phyloP scores from a whole-genome alignment of 306 rosid genomes.

The Astragalus membranaceus region DNA sequence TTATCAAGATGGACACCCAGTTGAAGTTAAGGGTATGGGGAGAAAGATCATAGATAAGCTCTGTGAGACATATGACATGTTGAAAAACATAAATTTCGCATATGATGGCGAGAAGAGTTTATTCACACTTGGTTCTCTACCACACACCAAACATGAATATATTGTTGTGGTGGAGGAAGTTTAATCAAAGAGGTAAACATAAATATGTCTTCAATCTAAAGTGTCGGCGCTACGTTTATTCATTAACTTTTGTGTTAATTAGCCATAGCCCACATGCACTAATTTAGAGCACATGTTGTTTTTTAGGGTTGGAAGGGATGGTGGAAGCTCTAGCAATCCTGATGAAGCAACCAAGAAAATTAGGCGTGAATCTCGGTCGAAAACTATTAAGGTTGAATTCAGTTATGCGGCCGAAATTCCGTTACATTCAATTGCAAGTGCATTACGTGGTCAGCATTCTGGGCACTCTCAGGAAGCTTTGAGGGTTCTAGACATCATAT shows the following conservation, averaged over 20 bases:
- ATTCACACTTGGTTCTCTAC: slow-evolving; percentile 25
- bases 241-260: no score
- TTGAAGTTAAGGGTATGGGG: slow-evolving; percentile 30
- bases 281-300: no score
- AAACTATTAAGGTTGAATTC: slow-evolving; percentile 20
- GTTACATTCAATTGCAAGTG: slow-evolving; percentile 29
- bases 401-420: slow-evolving; percentile 30
- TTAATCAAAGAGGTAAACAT: slow-evolving; percentile 24
- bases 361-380: slow-evolving; percentile 21
- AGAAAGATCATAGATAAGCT: slow-evolving; percentile 31
- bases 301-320: no score
- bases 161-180: slow-evolving; percentile 25
- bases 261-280: no score
- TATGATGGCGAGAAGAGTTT: slow-evolving; percentile 40
- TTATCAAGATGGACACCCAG: slow-evolving; percentile 27
- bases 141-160: slow-evolving; percentile 6
- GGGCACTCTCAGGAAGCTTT: slow-evolving; percentile 28
- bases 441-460: slow-evolving; percentile 28
- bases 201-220: no score
- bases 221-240: no score
- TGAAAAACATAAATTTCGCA: slow-evolving; percentile 17
- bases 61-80: slow-evolving; percentile 17
- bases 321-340: background rate
- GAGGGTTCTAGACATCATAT: slow-evolving; percentile 33
- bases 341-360: slow-evolving; percentile 22